Evolutionary conservation across 2,329 filamentous ascomycete species (phyloP).

Genomic region (Didymella glomerata): DNA sequence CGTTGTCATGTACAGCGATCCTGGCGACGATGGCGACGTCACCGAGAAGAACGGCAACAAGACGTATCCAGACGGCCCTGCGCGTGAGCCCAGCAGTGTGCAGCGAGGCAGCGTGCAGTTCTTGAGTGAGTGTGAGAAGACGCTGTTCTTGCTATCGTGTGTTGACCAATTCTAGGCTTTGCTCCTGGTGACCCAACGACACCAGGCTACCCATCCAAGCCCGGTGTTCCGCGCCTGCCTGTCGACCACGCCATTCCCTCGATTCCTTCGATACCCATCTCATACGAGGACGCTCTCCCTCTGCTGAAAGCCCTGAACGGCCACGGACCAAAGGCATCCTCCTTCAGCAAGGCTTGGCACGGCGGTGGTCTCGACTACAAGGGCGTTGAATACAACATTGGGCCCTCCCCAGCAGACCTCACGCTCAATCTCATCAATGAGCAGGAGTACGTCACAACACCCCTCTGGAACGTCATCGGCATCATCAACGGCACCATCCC

Average conservation of each 20-base stretch:
- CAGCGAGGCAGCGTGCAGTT: conserved; percentile 85
- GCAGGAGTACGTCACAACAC: conserved; percentile 60
- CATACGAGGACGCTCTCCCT: conserved; percentile 84
- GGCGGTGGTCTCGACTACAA: conserved; percentile 78
- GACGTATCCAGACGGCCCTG: conserved; percentile 84
- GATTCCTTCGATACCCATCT: conserved; percentile 92
- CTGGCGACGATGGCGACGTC: conserved; percentile 83
- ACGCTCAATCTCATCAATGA: conserved; percentile 61
- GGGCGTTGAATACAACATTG: conserved; percentile 84
- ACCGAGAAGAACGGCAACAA: conserved; percentile 83
- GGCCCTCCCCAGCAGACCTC: conserved; percentile 77
- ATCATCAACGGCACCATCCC: conserved; percentile 86
- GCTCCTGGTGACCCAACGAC: conserved; percentile 83
- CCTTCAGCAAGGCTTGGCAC: conserved; percentile 77
- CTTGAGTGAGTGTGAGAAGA: conserved; percentile 49
- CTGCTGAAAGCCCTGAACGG: conserved; percentile 91
- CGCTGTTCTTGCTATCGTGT: background rate
- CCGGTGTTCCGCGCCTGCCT: conserved; percentile 79
- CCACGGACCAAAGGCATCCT: conserved; percentile 78
- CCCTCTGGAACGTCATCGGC: conserved; percentile 79
- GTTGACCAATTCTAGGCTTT: conserved; percentile 55
- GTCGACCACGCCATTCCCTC: conserved; percentile 75
- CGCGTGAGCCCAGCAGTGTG: conserved; percentile 85
- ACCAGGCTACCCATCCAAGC: conserved; percentile 91
- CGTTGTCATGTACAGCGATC: conserved; percentile 85